These are phyloP conservation scores for Yarrowia sp. DNA, from an alignment of 805 yeast species.

Conservation along the genomic window DNA sequence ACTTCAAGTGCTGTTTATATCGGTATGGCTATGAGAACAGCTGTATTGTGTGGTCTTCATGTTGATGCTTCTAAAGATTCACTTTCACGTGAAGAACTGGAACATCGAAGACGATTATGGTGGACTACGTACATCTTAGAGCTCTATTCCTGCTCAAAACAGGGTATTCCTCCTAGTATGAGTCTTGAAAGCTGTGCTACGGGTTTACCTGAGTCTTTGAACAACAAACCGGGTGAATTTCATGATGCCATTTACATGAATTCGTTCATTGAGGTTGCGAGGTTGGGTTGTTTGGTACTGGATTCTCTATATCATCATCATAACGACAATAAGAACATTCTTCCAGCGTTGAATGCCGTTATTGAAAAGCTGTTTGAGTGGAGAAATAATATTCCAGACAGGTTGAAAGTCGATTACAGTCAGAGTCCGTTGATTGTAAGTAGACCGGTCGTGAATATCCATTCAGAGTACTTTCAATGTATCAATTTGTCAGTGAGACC, in stretches of 20 bases:
- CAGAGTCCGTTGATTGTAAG: slow-evolving; percentile 17
- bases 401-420: slow-evolving; percentile 29
- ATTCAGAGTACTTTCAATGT: slow-evolving; percentile 34
- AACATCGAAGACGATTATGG: slow-evolving; percentile 34
- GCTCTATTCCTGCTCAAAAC: slow-evolving; percentile 32
- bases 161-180: slow-evolving; percentile 32
- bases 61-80: slow-evolving; percentile 29
- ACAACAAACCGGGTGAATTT: background rate
- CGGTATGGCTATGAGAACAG: slow-evolving; percentile 31
- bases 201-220: slow-evolving; percentile 28
- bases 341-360: slow-evolving; percentile 29
- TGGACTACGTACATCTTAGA: slow-evolving; percentile 34
- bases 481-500: slow-evolving; percentile 35
- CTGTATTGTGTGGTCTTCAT: slow-evolving; percentile 33
- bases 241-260: slow-evolving; percentile 30
- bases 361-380: slow-evolving; percentile 31
- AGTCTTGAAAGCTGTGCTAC: slow-evolving; percentile 31
- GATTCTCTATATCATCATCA: slow-evolving; percentile 31
- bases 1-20: slow-evolving; percentile 29
- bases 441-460: slow-evolving; percentile 32
- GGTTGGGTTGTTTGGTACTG: slow-evolving; percentile 30
- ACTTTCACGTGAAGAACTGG: slow-evolving; percentile 29
- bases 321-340: slow-evolving; percentile 27
- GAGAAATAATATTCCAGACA: slow-evolving; percentile 29
- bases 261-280: slow-evolving; percentile 32